These are phyloP conservation scores for Diplodia corticola DNA, from an alignment of 2,329 filamentous ascomycete species.

Conservation along the genomic window DNA sequence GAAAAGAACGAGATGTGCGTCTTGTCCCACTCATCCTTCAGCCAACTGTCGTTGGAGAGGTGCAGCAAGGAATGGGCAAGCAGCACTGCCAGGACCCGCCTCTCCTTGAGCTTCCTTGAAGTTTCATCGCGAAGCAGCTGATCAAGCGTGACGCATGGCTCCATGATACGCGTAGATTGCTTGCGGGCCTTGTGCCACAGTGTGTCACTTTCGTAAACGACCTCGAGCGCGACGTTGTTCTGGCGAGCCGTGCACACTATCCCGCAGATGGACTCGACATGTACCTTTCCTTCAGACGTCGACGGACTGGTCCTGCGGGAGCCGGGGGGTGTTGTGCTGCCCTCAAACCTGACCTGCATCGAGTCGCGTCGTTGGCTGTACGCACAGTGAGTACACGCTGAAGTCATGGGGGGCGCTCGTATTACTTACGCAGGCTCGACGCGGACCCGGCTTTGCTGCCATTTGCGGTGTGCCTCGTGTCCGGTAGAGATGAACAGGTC, in stretches of 20 bases:
- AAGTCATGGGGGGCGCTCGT: too few relatives aligned
- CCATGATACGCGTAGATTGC: neutral
- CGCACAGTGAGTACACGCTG: neutral
- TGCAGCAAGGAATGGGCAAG: conserved; percentile 17
- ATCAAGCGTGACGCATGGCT: neutral
- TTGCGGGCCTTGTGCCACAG: neutral
- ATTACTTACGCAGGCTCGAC: neutral
- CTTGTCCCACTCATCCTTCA: conserved; percentile 8
- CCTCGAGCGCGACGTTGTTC: neutral
- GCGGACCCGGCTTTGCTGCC: neutral
- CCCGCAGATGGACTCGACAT: neutral
- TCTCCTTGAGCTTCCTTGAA: conserved; percentile 2
- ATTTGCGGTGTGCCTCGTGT: neutral
- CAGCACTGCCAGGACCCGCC: conserved; percentile 12
- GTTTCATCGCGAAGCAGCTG: neutral
- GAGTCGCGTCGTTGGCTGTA: neutral
- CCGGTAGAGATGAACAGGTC: neutral
- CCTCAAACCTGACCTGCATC: neutral
- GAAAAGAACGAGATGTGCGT: neutral
- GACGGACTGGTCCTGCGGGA: neutral
- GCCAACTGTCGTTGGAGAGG: neutral
- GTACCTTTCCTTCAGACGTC: neutral
- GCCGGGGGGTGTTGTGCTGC: neutral
- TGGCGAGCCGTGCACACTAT: neutral
- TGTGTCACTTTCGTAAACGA: neutral